A percentile compares a stretch with the other conserved stretches of the same genome.
Conservation (phyloP, 306 rosid species). For the Dryas alaskensis region DNA sequence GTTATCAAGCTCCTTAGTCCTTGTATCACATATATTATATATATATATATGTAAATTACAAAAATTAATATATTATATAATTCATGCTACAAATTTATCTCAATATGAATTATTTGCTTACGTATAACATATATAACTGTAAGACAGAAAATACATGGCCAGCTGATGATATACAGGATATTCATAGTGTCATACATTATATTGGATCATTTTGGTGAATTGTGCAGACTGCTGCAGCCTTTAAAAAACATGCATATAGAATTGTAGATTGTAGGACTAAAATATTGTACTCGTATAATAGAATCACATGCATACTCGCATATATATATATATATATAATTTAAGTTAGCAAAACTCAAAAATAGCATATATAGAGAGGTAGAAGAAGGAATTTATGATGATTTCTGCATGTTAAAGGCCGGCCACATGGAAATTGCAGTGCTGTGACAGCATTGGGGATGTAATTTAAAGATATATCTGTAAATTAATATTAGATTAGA, state of each 20-base stretch:
- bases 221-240: constrained; percentile 3
- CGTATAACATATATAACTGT: too few relatives aligned
- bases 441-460: background rate
- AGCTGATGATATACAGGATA: background rate
- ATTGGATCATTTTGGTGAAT: constrained; percentile 5
- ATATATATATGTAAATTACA: too few relatives aligned
- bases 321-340: background rate
- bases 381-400: background rate
- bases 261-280: background rate
- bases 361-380: background rate
- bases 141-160: background rate
- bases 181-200: background rate
- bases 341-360: background rate
- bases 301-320: background rate
- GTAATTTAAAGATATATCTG: background rate
- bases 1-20: too few relatives aligned
- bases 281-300: background rate
- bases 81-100: too few relatives aligned
- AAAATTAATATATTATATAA: too few relatives aligned
- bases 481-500: background rate
- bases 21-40: too few relatives aligned
- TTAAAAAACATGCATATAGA: constrained; percentile 16
- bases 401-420: background rate
- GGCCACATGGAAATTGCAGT: constrained; percentile 5
- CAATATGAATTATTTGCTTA: background rate